phyloP scores from a whole-genome alignment of 257 asterid species.

The Penstemon barbatus region DNA sequence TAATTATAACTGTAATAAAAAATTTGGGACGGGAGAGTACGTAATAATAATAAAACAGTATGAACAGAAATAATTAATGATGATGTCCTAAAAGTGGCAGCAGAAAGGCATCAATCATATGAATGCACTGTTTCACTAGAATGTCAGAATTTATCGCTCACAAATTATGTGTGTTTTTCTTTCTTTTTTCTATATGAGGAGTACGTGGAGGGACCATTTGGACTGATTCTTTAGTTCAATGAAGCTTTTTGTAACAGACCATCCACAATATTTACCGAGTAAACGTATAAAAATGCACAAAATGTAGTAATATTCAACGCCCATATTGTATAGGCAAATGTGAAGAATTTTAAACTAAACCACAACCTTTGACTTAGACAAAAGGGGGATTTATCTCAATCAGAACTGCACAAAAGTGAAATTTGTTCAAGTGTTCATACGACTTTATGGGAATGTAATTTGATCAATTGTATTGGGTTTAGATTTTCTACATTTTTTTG shows the following conservation, averaged over 20 bases:
- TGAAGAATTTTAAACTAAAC: constrained; percentile 19
- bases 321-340: constrained; percentile 12
- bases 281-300: constrained; percentile 13
- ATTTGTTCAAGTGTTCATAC: constrained; percentile 39
- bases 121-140: constrained; percentile 22
- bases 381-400: constrained; percentile 23
- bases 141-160: constrained; percentile 21
- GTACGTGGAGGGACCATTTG: constrained; percentile 23
- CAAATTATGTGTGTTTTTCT: constrained; percentile 18
- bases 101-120: constrained; percentile 26
- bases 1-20: not conserved
- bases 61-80: not conserved
- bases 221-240: constrained; percentile 21
- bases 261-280: constrained; percentile 22
- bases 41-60: not conserved
- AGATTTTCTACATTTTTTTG: not conserved
- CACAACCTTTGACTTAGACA: constrained; percentile 36
- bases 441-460: constrained; percentile 26
- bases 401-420: constrained; percentile 30
- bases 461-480: not conserved
- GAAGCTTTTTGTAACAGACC: not conserved
- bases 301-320: constrained; percentile 32
- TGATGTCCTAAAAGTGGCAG: constrained; percentile 23
- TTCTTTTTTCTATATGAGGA: constrained; percentile 24
- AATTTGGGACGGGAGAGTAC: not conserved